Evolutionary conservation across 1,284 basidiomycete genomes (phyloP).

Genomic region (Vanrija sp.): DNA sequence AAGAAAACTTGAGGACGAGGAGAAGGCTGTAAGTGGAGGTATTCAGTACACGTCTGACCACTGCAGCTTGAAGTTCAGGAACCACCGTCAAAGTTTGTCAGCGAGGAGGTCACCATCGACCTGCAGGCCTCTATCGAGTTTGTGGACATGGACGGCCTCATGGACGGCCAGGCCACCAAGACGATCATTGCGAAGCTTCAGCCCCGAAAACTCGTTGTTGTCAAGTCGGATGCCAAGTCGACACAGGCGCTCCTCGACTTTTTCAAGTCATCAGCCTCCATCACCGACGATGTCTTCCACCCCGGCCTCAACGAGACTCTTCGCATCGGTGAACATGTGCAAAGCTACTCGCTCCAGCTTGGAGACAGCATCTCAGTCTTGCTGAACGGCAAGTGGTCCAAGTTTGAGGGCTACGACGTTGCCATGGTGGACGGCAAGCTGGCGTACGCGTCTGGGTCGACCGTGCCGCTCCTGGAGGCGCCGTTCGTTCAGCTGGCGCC

Average conservation of each 20-base stretch:
- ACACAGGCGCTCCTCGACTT: slow-evolving; percentile 71
- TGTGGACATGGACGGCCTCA: slow-evolving; percentile 92
- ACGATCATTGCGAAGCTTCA: slow-evolving; percentile 95
- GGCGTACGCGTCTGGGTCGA: slow-evolving; percentile 73
- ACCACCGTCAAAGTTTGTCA: slow-evolving; percentile 86
- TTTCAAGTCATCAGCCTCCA: slow-evolving; percentile 72
- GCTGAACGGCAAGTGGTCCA: slow-evolving; percentile 69
- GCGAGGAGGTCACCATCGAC: slow-evolving; percentile 67
- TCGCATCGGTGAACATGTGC: slow-evolving; percentile 91
- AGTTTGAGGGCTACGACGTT: slow-evolving; percentile 97
- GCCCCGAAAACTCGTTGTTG: slow-evolving; percentile 89
- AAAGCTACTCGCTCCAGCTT: slow-evolving; percentile 87
- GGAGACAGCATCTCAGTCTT: slow-evolving; percentile 79
- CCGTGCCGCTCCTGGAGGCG: slow-evolving; percentile 54
- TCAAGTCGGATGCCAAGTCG: slow-evolving; percentile 67
- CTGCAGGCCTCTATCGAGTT: slow-evolving; percentile 80
- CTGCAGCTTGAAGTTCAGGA: slow-evolving; percentile 66
- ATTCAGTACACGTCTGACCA: neutral
- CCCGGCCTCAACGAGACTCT: slow-evolving; percentile 70
- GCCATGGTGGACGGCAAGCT: slow-evolving; percentile 84
- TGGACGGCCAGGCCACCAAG: slow-evolving; percentile 94
- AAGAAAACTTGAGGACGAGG: slow-evolving; percentile 69
- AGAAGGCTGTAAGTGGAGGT: slow-evolving; percentile 60
- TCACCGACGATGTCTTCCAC: slow-evolving; percentile 86
- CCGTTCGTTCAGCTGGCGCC: slow-evolving; percentile 59